phyloP scores from a whole-genome alignment of 257 asterid genomes.

The Orobanche coerulescens region DNA sequence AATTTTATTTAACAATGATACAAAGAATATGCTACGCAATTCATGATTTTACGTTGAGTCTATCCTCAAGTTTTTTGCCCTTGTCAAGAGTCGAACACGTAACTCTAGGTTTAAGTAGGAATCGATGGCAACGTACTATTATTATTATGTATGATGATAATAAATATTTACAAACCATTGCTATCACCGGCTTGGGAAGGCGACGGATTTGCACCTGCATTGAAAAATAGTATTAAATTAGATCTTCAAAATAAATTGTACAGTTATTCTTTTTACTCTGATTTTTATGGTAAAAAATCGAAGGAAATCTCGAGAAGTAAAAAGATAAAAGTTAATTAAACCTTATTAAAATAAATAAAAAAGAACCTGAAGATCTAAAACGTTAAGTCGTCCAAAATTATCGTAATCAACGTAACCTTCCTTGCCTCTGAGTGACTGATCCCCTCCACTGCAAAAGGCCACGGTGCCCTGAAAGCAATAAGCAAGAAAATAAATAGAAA shows the following conservation, averaged over 20 bases:
- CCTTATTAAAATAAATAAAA: too few species aligned
- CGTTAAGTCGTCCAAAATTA: constrained; percentile 81
- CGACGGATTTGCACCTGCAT: constrained; percentile 91
- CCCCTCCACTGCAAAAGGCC: constrained; percentile 97
- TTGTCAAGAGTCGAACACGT: too few species aligned
- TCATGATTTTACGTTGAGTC: too few species aligned
- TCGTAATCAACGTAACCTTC: constrained; percentile 82
- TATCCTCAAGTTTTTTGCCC: too few species aligned
- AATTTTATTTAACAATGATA: too few species aligned
- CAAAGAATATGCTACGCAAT: too few species aligned
- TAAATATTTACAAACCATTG: constrained; percentile 67
- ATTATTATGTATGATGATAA: background rate
- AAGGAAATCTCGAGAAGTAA: too few species aligned
- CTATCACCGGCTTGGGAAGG: constrained; percentile 90
- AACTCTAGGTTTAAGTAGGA: too few species aligned
- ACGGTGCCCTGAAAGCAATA: constrained; percentile 41
- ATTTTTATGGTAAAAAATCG: background rate
- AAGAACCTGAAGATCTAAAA: constrained; percentile 76
- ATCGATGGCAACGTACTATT: too few species aligned
- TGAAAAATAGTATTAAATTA: background rate
- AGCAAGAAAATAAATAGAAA: background rate
- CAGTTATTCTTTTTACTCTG: background rate
- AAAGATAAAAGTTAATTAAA: too few species aligned
- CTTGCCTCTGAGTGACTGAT: constrained; percentile 78
- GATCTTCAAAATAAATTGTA: background rate